Percentiles rank a stretch among this genome's conserved stretches.
Evolutionary conservation across 2,329 filamentous ascomycete genomes (phyloP).

Genomic region (Scopulariopsis brevicaulis): DNA sequence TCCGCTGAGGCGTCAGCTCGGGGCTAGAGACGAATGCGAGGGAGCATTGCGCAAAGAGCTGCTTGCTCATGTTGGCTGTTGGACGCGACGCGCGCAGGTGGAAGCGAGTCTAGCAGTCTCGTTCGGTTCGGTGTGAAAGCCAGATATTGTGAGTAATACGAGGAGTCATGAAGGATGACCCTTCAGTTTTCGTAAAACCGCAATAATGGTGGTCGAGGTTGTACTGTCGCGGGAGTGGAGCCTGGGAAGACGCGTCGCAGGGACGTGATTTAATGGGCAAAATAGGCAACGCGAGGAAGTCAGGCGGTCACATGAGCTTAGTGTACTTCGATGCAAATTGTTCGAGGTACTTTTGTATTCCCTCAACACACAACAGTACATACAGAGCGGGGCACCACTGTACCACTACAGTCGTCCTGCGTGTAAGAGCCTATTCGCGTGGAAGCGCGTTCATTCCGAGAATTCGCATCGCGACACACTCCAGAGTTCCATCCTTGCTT

Average conservation of each 20-base stretch:
- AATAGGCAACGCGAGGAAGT: constrained; percentile 20
- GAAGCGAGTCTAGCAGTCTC: not conserved
- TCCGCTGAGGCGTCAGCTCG: constrained; percentile 24
- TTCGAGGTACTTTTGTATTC: not conserved
- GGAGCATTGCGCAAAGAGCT: constrained; percentile 28
- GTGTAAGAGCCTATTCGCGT: not conserved
- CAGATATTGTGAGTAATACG: not conserved
- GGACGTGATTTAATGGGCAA: not conserved
- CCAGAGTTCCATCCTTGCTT: not conserved
- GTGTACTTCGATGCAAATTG: not conserved
- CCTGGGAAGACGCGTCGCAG: constrained; percentile 8
- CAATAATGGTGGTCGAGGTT: not conserved
- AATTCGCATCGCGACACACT: not conserved
- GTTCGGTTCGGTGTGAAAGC: not conserved
- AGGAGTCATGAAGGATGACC: not conserved
- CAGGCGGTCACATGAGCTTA: constrained; percentile 22
- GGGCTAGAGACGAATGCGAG: constrained; percentile 34
- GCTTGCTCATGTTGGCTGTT: constrained; percentile 9
- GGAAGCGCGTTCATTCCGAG: not conserved
- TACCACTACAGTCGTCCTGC: not conserved
- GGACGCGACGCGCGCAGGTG: constrained; percentile 1
- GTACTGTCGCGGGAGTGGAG: constrained; percentile 1
- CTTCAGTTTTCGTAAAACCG: not conserved
- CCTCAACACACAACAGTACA: not conserved
- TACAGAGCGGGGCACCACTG: not conserved